Conservation (phyloP, 2,329 filamentous ascomycete species). For the Xylaria sp. region DNA sequence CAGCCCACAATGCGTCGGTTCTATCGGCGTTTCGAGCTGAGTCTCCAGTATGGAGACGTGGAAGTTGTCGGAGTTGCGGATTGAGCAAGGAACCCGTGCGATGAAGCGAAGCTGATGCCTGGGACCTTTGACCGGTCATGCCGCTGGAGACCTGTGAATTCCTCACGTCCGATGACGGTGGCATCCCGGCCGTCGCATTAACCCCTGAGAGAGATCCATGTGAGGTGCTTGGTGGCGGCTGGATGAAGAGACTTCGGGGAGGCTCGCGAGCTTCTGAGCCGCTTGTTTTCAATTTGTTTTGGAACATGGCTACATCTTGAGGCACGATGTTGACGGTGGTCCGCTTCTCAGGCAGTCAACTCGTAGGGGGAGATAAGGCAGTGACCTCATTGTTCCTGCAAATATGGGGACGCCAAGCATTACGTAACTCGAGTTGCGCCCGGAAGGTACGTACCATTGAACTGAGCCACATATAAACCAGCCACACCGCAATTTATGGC, state of each 20-base stretch:
- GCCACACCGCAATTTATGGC: neutral
- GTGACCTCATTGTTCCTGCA: neutral
- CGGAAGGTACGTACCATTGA: neutral
- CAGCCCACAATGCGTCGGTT: conserved; percentile 85
- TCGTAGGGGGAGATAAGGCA: neutral
- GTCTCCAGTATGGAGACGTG: conserved; percentile 40
- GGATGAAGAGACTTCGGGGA: conserved; percentile 74
- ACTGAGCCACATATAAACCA: neutral
- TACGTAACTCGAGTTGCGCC: neutral
- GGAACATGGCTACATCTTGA: conserved; percentile 33
- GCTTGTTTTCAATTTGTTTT: conserved; percentile 26
- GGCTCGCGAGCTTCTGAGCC: conserved; percentile 42
- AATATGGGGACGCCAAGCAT: neutral
- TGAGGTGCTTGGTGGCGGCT: conserved; percentile 72
- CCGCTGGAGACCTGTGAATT: conserved; percentile 15
- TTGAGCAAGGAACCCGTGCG: conserved; percentile 37
- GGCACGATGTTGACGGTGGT: neutral
- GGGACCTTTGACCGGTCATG: conserved; percentile 22
- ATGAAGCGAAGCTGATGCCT: conserved; percentile 32
- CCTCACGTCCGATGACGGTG: conserved; percentile 27
- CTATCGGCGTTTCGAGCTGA: conserved; percentile 59
- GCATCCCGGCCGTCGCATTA: conserved; percentile 34
- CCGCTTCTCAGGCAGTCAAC: neutral
- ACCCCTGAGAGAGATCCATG: conserved; percentile 55
- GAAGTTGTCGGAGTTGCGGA: conserved; percentile 23